phyloP scores from a whole-genome alignment of 805 yeast genomes.

The Nakazawaea ishiwadae region DNA sequence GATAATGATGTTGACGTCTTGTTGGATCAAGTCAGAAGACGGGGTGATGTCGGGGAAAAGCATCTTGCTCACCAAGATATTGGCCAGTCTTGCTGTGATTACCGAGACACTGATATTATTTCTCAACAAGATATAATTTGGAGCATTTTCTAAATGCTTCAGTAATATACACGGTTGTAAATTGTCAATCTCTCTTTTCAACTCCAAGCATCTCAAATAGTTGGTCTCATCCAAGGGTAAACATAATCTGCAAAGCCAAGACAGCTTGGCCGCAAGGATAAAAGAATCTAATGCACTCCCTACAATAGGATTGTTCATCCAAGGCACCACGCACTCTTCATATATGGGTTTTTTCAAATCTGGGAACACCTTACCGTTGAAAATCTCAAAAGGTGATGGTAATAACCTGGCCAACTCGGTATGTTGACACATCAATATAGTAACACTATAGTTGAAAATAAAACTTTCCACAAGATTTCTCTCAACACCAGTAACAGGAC shows the following conservation, averaged over 20 bases:
- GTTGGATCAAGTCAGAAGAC: conserved; percentile 8
- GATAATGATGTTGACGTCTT: conserved; percentile 9
- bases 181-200: conserved; percentile 1
- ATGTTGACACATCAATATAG: conserved; percentile 30
- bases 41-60: conserved; percentile 5
- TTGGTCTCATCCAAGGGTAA: conserved; percentile 14
- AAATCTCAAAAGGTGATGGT: conserved; percentile 37
- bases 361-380: conserved; percentile 14
- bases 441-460: conserved; percentile 35
- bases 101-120: conserved; percentile 11
- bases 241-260: conserved; percentile 23
- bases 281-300: conserved; percentile 32
- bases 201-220: conserved; percentile 1
- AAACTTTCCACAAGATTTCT: conserved; percentile 40
- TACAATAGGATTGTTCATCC: conserved; percentile 39
- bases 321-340: conserved; percentile 25
- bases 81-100: conserved; percentile 6
- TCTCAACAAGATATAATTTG: conserved; percentile 8
- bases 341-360: conserved; percentile 9
- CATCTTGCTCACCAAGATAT: conserved; percentile 10
- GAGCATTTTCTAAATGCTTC: background rate
- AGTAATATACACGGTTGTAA: conserved; percentile 6
- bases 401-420: conserved; percentile 21
- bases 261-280: conserved; percentile 31
- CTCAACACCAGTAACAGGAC: conserved; percentile 21